Percentiles rank a stretch among this genome's conserved stretches.
phyloP scores from a whole-genome alignment of 2,329 filamentous ascomycete genomes.

The Penicillium glabrum region DNA sequence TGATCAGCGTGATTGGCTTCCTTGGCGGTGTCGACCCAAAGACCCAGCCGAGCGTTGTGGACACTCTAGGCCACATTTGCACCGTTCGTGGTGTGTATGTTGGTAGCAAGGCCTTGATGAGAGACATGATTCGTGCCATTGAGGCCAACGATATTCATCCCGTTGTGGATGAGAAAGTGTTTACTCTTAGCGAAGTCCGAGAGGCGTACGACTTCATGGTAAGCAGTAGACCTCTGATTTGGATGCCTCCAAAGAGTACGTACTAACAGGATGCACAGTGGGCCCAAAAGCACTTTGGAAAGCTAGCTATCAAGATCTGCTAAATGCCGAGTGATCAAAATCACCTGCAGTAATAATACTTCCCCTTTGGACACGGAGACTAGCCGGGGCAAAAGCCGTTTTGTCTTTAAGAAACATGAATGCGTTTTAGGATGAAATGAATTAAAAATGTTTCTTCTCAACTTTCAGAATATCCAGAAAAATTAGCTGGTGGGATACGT shows the following conservation, averaged over 20 bases:
- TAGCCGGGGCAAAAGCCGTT: background rate
- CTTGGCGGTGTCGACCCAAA: constrained; percentile 50
- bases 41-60: constrained; percentile 53
- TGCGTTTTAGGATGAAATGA: background rate
- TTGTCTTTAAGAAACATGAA: background rate
- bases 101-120: constrained; percentile 56
- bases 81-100: constrained; percentile 60
- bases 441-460: background rate
- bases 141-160: constrained; percentile 61
- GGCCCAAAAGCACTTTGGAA: constrained; percentile 57
- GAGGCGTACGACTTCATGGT: constrained; percentile 58
- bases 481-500: background rate
- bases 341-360: background rate
- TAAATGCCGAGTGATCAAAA: constrained; percentile 11
- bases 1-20: constrained; percentile 59
- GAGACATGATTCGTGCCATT: constrained; percentile 60
- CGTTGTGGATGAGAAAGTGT: constrained; percentile 59
- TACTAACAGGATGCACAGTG: constrained; percentile 34
- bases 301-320: constrained; percentile 51
- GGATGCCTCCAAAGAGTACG: background rate
- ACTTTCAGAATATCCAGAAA: background rate
- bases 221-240: constrained; percentile 20
- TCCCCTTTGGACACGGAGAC: background rate
- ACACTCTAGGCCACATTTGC: constrained; percentile 51
- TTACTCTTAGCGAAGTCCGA: constrained; percentile 52